Percentiles rank a stretch among this genome's conserved stretches.
Conservation (phyloP, 257 asterid genomes). For the Gentiana macrophylla region DNA sequence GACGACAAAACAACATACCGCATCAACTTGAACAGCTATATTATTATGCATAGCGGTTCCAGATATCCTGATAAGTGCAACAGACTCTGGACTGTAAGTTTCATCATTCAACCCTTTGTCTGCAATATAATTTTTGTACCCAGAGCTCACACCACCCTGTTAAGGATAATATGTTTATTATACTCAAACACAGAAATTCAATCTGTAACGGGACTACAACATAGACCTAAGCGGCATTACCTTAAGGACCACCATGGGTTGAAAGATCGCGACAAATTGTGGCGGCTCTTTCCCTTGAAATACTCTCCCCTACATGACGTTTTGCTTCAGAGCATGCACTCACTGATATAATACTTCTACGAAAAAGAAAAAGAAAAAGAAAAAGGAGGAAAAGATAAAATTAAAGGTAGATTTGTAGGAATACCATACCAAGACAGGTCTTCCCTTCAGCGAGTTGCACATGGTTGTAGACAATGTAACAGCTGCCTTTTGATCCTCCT, state of each 20-base stretch:
- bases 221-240: constrained; percentile 21
- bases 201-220: too few relatives aligned
- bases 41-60: constrained; percentile 74
- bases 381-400: background rate
- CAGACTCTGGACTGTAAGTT: constrained; percentile 71
- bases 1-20: constrained; percentile 37
- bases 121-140: constrained; percentile 74
- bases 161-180: background rate
- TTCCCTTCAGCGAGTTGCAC: constrained; percentile 83
- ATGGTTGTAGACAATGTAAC: constrained; percentile 46
- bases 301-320: constrained; percentile 57
- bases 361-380: constrained; percentile 11
- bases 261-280: constrained; percentile 80
- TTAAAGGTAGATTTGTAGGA: background rate
- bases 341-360: constrained; percentile 8
- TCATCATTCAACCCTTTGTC: constrained; percentile 97
- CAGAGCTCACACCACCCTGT: constrained; percentile 93
- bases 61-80: constrained; percentile 74
- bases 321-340: constrained; percentile 2
- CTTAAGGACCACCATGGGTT: constrained; percentile 89
- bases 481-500: constrained; percentile 75
- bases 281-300: constrained; percentile 97
- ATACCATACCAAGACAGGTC: constrained; percentile 78
- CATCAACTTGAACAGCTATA: constrained; percentile 82
- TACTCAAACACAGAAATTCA: too few relatives aligned